Base-by-base conservation (phyloP, 306 rosid species). In the Aeschynomene evenia region DNA sequence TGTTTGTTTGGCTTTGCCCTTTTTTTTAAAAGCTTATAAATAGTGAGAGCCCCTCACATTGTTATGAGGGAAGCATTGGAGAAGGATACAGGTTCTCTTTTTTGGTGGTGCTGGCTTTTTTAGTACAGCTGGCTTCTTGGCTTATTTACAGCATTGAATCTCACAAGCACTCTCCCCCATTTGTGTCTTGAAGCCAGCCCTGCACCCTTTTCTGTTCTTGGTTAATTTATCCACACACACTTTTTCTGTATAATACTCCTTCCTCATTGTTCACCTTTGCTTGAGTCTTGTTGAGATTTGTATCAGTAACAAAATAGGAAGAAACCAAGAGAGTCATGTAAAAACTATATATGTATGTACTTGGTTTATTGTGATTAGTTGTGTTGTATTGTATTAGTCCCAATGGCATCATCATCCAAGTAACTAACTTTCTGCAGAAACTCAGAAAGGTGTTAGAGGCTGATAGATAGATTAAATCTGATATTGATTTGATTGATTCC, bases 241-340 rank as follows among this genome's bases (percentile, higher is more conserved):
- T n/a, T 80, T 63, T 43, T 21, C 71, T 1, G 9, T 1, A 11
- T 18, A 54, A 11, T 18, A 54, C 10, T 63, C 19, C 12, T 56
- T 36, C 59, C 42, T 23, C 29, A 23, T n/a, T n/a, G 3, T 50
- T 54, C n/a, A 13, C 33, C 48, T 54, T 10, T 65, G 37, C 34
- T 65, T 74, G 15, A 62, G 40, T 40, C 60, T 71, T 71, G 70
- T 60, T 34, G 0, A 73, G 4, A 34, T 34, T 43, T 54, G 61
- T 28, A 28, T 74, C 21, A 37, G 4, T 11, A 37, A 9, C 34
- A 54, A 55, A 34, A 14, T 66, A 13, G 45, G 28, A 21, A 33
- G 28, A 62, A 37, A 31, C 52, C 45, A 8, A 53, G 19, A 34
- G 59, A 78, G 75, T 15, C 77, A 91, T 83, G 95, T 88, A 86